Evolutionary conservation across 1,284 basidiomycete genomes (phyloP).

Genomic region (Ustilago tritici): DNA sequence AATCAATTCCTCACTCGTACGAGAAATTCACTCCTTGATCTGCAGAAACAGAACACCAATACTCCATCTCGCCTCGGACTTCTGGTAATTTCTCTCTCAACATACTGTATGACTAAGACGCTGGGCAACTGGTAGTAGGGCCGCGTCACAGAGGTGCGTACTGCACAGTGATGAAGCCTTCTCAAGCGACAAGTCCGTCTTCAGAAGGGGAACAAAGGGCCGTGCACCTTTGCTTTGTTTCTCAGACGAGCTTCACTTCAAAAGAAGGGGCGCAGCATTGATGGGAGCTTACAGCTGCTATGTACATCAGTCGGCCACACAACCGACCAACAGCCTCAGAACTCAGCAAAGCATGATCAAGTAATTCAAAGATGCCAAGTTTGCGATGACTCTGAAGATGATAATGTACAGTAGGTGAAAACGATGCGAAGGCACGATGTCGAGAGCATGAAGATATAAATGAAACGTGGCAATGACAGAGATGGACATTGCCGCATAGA

Average conservation of each 20-base stretch:
- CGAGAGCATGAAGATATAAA: not conserved
- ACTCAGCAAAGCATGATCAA: not conserved
- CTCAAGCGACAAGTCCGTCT: not conserved
- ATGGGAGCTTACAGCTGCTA: not conserved
- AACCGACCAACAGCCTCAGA: not conserved
- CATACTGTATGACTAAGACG: too few relatives aligned
- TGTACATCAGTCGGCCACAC: not conserved
- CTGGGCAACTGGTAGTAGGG: too few relatives aligned
- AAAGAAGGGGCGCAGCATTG: not conserved
- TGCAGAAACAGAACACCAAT: not conserved
- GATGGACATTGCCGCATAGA: not conserved
- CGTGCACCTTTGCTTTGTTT: not conserved
- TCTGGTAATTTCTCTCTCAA: too few relatives aligned
- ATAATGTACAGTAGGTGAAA: slow-evolving; percentile 17
- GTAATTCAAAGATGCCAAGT: slow-evolving; percentile 9
- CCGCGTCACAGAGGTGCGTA: not conserved
- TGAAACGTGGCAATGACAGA: not conserved
- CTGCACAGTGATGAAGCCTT: not conserved
- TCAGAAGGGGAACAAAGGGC: not conserved
- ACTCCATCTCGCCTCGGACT: too few relatives aligned
- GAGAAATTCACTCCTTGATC: not conserved
- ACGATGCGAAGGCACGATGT: not conserved
- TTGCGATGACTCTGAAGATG: slow-evolving; percentile 12
- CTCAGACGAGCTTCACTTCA: not conserved
- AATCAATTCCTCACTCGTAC: not conserved